These are phyloP conservation scores for Botrytis fabae DNA, from an alignment of 2,329 filamentous ascomycete species.

Conservation along the genomic window DNA sequence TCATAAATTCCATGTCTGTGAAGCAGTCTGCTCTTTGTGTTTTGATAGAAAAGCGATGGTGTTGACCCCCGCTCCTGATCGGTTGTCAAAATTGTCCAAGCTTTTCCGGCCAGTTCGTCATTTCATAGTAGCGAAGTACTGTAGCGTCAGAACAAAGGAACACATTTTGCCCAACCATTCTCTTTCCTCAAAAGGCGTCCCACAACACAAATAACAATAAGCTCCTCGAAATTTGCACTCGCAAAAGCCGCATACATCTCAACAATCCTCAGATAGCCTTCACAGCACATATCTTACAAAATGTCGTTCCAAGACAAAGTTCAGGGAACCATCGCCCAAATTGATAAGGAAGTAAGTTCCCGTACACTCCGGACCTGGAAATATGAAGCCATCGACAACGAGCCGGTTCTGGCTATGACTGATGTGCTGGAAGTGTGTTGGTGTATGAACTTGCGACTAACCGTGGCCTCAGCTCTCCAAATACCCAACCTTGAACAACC, in stretches of 20 bases:
- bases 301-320: constrained; percentile 77
- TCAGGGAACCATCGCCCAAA: constrained; percentile 72
- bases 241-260: constrained; percentile 8
- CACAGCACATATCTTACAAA: constrained; percentile 50
- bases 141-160: constrained; percentile 21
- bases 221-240: constrained; percentile 15
- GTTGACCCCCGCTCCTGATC: constrained; percentile 13
- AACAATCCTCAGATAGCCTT: background rate
- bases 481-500: constrained; percentile 79
- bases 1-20: background rate
- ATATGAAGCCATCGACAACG: background rate
- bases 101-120: constrained; percentile 19
- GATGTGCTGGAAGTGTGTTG: background rate
- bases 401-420: background rate
- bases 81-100: constrained; percentile 13
- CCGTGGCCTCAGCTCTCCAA: constrained; percentile 66
- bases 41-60: background rate
- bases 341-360: constrained; percentile 76
- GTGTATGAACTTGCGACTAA: constrained; percentile 2
- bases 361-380: constrained; percentile 18
- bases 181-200: constrained; percentile 8
- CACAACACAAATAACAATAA: constrained; percentile 21
- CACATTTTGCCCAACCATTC: constrained; percentile 20
- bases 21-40: constrained; percentile 11
- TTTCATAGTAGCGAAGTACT: constrained; percentile 3